Base-by-base conservation (phyloP, 2,329 filamentous ascomycete species). In the Fusarium tricinctum region DNA sequence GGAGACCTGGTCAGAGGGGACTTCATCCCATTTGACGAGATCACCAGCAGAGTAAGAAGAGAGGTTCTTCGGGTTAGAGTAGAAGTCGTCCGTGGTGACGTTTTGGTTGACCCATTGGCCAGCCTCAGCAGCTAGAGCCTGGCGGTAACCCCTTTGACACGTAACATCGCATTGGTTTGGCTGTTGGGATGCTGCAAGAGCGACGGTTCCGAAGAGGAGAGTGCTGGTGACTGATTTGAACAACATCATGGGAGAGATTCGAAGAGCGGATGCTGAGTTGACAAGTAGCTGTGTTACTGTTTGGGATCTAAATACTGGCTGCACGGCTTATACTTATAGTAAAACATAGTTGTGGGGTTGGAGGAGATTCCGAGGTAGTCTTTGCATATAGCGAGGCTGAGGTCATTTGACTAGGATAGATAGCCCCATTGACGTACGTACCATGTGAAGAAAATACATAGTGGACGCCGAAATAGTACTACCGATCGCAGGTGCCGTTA, bases 1-100 rank as follows among this genome's bases (percentile, higher is more conserved):
- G 15, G 53, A 45, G 8, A 8, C 48, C 4, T 65, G 43, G 2
- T 40, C 47, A 8, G 39, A 17, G 9, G 62, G 26, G 6, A 65
- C 8, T 6, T 65, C 12, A 9, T 65, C 60, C 62, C 62, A 65
- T 2, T 65, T 65, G 10, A 65, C 54, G 2, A 65, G 53, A 12
- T 65, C 62, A 2, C 62, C 62, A 13, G 22, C 47, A 0, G 42
- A 43, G 9, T 65, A 54, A 0, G 44, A 26, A 0, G 62, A 65
- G 0, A 65, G 47, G 3, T 65, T 65, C 17, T 43, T 32, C 0
- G 62, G 60, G 8, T 55, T 66, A 3, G 54, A n/a, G 33, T 66
- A 66, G 19, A 66, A 66, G 0, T 38, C n/a, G 3, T 66, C 60
- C 0, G 47, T 53, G 1, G 47, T 20, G 3, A 66, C 3, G 2